Evolutionary conservation across 257 asterid genomes (phyloP).

Genomic region (Nicotiana noctiflora): DNA sequence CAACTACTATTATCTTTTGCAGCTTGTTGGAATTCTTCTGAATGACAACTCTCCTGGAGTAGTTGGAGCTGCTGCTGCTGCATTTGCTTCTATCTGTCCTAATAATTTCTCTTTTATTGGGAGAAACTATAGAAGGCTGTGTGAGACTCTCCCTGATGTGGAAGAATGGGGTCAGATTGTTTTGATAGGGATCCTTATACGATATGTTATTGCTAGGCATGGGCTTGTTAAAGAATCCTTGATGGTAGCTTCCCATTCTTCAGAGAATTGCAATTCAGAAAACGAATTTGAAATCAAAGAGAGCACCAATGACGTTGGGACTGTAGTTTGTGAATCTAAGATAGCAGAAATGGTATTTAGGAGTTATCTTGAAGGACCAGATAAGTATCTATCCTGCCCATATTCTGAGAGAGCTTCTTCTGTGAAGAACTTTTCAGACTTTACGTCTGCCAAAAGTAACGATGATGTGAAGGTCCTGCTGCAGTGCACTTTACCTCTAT

Average conservation of each 20-base stretch:
- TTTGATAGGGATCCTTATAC: slow-evolving; percentile 70
- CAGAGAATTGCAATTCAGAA: slow-evolving; percentile 26
- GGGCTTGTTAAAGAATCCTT: slow-evolving; percentile 90
- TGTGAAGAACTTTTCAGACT: slow-evolving; percentile 36
- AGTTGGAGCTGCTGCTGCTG: slow-evolving; percentile 97
- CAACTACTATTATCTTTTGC: slow-evolving; percentile 24
- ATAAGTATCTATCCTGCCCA: slow-evolving; percentile 64
- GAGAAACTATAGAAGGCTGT: slow-evolving; percentile 69
- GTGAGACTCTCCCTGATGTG: slow-evolving; percentile 93
- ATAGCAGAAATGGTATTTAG: slow-evolving; percentile 56
- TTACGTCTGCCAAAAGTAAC: slow-evolving; percentile 73
- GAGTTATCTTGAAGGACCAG: slow-evolving; percentile 96
- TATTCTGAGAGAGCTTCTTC: slow-evolving; percentile 37
- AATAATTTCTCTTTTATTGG: slow-evolving; percentile 70
- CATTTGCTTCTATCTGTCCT: slow-evolving; percentile 90
- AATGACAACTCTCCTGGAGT: slow-evolving; percentile 90
- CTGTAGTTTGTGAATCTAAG: slow-evolving; percentile 38
- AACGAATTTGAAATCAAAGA: slow-evolving; percentile 29
- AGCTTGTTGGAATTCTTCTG: slow-evolving; percentile 79
- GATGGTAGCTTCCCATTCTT: slow-evolving; percentile 41
- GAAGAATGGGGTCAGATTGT: slow-evolving; percentile 99
- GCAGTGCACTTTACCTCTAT: slow-evolving; percentile 80
- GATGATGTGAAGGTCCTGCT: slow-evolving; percentile 73
- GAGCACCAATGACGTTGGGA: slow-evolving; percentile 22
- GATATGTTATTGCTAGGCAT: slow-evolving; percentile 85